A percentile compares a stretch with the other conserved stretches of the same genome.
Conservation (phyloP, 2,329 filamentous ascomycete species). For the Sarocladium oryzae region DNA sequence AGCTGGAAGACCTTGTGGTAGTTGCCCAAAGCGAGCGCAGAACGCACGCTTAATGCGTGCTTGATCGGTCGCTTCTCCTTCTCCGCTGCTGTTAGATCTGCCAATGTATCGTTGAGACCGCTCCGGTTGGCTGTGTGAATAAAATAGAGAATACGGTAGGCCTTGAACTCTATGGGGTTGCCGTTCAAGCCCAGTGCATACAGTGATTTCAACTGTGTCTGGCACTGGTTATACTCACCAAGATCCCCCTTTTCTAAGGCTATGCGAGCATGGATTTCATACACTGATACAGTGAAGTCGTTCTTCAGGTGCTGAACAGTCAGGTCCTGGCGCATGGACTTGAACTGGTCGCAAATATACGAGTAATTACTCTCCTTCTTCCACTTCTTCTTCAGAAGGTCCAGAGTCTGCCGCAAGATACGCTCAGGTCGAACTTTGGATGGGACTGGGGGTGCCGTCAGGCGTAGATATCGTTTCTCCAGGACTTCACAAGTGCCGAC, state of each 20-base stretch:
- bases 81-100: conserved; percentile 97
- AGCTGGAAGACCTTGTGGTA: conserved; percentile 98
- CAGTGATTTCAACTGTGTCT: conserved; percentile 90
- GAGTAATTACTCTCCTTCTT: conserved; percentile 86
- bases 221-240: conserved; percentile 99
- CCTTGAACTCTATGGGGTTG: conserved; percentile 92
- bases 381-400: conserved; percentile 92
- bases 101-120: conserved; percentile 95
- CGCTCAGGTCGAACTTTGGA: conserved; percentile 79
- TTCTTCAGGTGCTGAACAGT: conserved; percentile 97
- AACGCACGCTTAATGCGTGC: conserved; percentile 87
- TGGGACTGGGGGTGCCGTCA: conserved; percentile 84
- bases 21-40: conserved; percentile 85
- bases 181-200: conserved; percentile 84
- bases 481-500: conserved; percentile 77
- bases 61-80: conserved; percentile 79
- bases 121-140: conserved; percentile 98
- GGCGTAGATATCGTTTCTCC: conserved; percentile 90
- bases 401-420: conserved; percentile 76
- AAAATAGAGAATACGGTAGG: conserved; percentile 99
- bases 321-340: conserved; percentile 94
- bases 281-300: conserved; percentile 92
- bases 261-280: conserved; percentile 96
- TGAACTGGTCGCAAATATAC: conserved; percentile 99
- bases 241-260: conserved; percentile 97